These are phyloP conservation scores for Aspergillus chevalieri DNA, from an alignment of 2,329 filamentous ascomycete genomes.

Conservation along the genomic window DNA sequence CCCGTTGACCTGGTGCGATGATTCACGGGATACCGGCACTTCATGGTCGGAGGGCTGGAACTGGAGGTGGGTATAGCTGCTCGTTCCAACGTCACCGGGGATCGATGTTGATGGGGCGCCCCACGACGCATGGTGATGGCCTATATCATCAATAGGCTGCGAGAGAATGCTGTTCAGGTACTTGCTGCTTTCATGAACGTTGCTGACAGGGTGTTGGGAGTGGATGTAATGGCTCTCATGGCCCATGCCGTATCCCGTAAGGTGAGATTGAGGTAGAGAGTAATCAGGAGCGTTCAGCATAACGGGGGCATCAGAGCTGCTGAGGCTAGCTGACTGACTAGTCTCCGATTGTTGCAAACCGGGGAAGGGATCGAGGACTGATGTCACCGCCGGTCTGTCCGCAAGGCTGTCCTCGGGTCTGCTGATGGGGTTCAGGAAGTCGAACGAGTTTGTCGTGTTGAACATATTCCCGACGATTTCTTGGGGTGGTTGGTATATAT, in stretches of 20 bases:
- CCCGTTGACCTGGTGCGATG: slow-evolving; percentile 25
- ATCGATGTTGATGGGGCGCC: slow-evolving; percentile 24
- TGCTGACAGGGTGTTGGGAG: slow-evolving; percentile 21
- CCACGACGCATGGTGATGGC: slow-evolving; percentile 26
- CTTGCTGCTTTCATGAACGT: slow-evolving; percentile 27
- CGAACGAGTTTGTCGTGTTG: slow-evolving; percentile 24
- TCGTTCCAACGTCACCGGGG: slow-evolving; percentile 22
- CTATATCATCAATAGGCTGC: slow-evolving; percentile 31
- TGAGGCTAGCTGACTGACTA: slow-evolving; percentile 25
- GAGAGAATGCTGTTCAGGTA: slow-evolving; percentile 29
- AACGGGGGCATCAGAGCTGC: slow-evolving; percentile 20
- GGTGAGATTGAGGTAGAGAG: slow-evolving; percentile 24
- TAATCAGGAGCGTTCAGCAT: slow-evolving; percentile 34
- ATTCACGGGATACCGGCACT: slow-evolving; percentile 26
- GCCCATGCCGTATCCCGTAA: slow-evolving; percentile 25
- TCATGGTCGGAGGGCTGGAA: slow-evolving; percentile 26
- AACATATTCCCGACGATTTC: slow-evolving; percentile 32
- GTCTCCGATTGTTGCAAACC: slow-evolving; percentile 25
- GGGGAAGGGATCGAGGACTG: slow-evolving; percentile 31
- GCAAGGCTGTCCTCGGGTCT: slow-evolving; percentile 28
- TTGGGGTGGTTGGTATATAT: slow-evolving; percentile 28
- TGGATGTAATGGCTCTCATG: slow-evolving; percentile 30
- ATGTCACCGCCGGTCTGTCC: slow-evolving; percentile 30
- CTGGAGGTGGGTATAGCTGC: slow-evolving; percentile 28
- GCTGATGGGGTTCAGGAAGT: slow-evolving; percentile 30